Evolutionary conservation across 208 protist genomes (phyloP).

Genomic region (Acanthamoeba healyi): DNA sequence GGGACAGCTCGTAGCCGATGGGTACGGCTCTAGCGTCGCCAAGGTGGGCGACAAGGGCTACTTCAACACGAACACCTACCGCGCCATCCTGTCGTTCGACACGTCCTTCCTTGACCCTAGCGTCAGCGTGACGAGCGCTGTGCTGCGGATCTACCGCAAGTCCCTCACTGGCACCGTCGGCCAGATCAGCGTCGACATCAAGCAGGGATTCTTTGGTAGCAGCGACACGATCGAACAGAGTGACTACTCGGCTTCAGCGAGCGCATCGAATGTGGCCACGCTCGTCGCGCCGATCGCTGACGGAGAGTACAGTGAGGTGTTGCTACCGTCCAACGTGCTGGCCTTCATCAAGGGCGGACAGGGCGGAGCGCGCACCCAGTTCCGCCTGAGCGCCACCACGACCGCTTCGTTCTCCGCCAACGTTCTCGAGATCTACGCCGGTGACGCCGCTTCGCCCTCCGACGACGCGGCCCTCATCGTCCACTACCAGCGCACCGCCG

Average conservation of each 20-base stretch:
- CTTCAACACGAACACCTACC: conserved; percentile 43
- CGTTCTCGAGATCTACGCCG: neutral
- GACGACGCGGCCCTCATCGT: conserved; percentile 40
- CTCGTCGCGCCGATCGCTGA: neutral
- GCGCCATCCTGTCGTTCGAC: conserved; percentile 59
- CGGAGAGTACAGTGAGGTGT: conserved; percentile 49
- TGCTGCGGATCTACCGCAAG: conserved; percentile 57
- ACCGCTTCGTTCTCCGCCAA: conserved; percentile 41
- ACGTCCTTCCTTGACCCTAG: neutral
- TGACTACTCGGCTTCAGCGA: neutral
- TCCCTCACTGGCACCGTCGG: neutral
- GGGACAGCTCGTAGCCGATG: neutral
- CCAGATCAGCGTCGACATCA: conserved; percentile 10
- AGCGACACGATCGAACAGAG: neutral
- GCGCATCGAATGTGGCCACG: neutral
- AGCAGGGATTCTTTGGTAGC: conserved; percentile 62
- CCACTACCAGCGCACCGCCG: neutral
- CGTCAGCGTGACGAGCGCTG: neutral
- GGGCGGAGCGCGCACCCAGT: neutral
- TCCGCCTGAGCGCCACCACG: conserved; percentile 26
- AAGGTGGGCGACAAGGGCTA: conserved; percentile 49
- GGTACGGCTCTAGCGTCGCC: neutral
- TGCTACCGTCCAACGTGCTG: neutral
- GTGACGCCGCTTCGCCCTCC: neutral
- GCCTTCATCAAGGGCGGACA: neutral